A percentile compares a stretch with the other conserved stretches of the same genome.
Evolutionary conservation across 768 basidiomycete genomes (phyloP).

Genomic region (Trametopsis cervina): DNA sequence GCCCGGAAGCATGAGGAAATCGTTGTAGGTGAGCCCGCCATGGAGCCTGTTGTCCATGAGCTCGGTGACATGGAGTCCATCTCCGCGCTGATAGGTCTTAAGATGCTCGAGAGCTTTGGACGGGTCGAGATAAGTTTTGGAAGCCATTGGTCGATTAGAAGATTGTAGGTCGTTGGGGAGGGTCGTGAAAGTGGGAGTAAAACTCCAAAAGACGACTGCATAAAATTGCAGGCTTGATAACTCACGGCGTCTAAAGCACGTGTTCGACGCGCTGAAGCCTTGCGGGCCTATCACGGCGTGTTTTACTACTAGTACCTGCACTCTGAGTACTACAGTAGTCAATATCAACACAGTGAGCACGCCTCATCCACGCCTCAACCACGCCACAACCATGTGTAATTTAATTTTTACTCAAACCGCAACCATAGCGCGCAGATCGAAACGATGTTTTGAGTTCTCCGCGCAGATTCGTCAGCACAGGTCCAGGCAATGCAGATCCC

Average conservation of each 20-base stretch:
- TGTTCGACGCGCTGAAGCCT: neutral
- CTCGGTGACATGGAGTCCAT: conserved; percentile 81
- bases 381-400: too few relatives aligned
- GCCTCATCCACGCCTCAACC: too few relatives aligned
- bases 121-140: conserved; percentile 49
- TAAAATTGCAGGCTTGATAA: conserved; percentile 4
- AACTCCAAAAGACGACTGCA: conserved; percentile 10
- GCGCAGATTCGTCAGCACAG: too few relatives aligned
- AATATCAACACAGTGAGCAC: too few relatives aligned
- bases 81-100: conserved; percentile 55
- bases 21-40: conserved; percentile 96
- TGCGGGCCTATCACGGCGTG: too few relatives aligned
- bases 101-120: conserved; percentile 72
- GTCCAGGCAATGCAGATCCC: too few relatives aligned
- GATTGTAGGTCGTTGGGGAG: neutral
- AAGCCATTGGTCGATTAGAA: conserved; percentile 21
- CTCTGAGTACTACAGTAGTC: too few relatives aligned
- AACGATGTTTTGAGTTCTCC: too few relatives aligned
- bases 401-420: too few relatives aligned
- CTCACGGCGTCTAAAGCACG: neutral
- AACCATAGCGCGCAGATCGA: too few relatives aligned
- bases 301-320: too few relatives aligned
- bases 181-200: conserved; percentile 14
- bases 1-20: conserved; percentile 90
- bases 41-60: conserved; percentile 83